Conservation (phyloP, 768 basidiomycete genomes). For the Boletus sp. region DNA sequence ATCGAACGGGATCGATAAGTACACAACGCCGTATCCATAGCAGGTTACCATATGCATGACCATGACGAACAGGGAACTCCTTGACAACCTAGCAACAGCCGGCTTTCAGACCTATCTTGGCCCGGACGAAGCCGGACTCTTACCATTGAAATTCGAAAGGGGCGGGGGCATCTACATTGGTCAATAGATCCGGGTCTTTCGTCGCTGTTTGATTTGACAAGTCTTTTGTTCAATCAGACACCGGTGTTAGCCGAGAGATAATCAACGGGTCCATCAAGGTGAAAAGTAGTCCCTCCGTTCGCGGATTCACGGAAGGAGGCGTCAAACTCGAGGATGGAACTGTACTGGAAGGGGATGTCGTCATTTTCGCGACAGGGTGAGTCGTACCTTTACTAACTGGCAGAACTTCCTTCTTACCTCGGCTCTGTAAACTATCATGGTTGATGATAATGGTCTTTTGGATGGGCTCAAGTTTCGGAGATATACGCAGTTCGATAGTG, state of each 20-base stretch:
- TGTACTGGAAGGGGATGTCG: slow-evolving; percentile 25
- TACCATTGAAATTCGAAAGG: slow-evolving; percentile 29
- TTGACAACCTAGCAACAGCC: slow-evolving; percentile 33
- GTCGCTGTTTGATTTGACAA: not conserved
- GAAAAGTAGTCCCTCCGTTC: slow-evolving; percentile 36
- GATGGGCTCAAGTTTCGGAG: slow-evolving; percentile 39
- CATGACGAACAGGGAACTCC: slow-evolving; percentile 30
- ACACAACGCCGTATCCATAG: not conserved
- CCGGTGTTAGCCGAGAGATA: slow-evolving; percentile 44
- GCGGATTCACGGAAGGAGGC: slow-evolving; percentile 26
- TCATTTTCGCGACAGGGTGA: slow-evolving; percentile 35
- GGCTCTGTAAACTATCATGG: not conserved
- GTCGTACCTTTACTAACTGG: not conserved
- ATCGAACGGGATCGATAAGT: slow-evolving; percentile 26
- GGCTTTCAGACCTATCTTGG: slow-evolving; percentile 40
- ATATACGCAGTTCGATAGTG: slow-evolving; percentile 38
- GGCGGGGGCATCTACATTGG: slow-evolving; percentile 40
- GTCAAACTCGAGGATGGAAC: slow-evolving; percentile 29
- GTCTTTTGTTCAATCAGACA: slow-evolving; percentile 23
- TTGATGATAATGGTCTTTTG: not conserved
- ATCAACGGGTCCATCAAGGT: slow-evolving; percentile 50
- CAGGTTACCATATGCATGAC: not conserved
- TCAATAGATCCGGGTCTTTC: slow-evolving; percentile 13
- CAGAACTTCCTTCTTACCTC: not conserved
- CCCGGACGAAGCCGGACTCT: slow-evolving; percentile 35